A percentile compares a stretch with the other conserved stretches of the same genome.
Conservation (phyloP, 1,284 basidiomycete species). For the Wolfiporia cocos region DNA sequence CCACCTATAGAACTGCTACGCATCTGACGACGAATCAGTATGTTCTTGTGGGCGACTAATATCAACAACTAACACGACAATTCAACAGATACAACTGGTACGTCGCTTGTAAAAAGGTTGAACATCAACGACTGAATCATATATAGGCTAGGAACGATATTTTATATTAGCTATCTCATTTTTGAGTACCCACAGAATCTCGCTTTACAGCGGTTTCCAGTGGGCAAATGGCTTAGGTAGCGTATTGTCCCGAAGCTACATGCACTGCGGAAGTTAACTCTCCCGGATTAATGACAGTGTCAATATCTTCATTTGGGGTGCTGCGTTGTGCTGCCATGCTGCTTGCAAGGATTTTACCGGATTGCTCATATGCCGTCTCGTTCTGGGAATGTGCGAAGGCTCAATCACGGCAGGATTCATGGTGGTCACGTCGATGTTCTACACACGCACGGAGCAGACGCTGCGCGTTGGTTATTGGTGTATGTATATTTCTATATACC, state of each 20-base stretch:
- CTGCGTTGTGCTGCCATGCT: constrained; percentile 59
- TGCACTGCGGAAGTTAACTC: background rate
- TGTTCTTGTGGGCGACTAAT: constrained; percentile 3
- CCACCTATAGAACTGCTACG: constrained; percentile 26
- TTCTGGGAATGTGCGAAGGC: constrained; percentile 74
- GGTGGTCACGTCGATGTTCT: constrained; percentile 76
- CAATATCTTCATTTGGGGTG: constrained; percentile 67
- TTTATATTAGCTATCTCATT: constrained; percentile 60
- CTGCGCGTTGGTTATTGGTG: constrained; percentile 76
- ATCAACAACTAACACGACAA: background rate
- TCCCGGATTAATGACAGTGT: no score
- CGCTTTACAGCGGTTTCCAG: constrained; percentile 67
- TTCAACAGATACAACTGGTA: constrained; percentile 25
- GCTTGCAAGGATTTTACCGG: constrained; percentile 69
- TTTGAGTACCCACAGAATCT: constrained; percentile 74
- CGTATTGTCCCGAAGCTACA: background rate
- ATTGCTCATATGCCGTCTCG: constrained; percentile 57
- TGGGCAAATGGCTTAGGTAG: constrained; percentile 80
- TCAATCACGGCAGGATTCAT: constrained; percentile 74
- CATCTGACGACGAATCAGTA: constrained; percentile 26
- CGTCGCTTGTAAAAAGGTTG: background rate
- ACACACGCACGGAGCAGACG: constrained; percentile 70
- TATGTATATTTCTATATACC: constrained; percentile 39
- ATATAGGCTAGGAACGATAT: constrained; percentile 62
- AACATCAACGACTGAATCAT: background rate